phyloP scores from a whole-genome alignment of 2,329 filamentous ascomycete genomes.

The Nannizziopsis barbatae region DNA sequence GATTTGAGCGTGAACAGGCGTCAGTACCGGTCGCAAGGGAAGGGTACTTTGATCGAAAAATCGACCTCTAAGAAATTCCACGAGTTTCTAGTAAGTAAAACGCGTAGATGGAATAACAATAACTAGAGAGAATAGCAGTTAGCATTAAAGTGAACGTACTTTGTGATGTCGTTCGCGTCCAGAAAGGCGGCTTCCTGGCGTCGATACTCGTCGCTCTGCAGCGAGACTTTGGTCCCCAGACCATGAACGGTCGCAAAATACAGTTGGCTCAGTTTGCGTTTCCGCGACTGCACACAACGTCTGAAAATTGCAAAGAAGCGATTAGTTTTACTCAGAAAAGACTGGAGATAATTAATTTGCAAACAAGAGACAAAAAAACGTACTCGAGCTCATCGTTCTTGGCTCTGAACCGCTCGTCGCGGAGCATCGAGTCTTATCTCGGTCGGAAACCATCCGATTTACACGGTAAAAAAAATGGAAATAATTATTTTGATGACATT shows the following conservation, averaged over 20 bases:
- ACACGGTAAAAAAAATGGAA: constrained; percentile 35
- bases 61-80: constrained; percentile 40
- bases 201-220: constrained; percentile 43
- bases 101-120: background rate
- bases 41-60: constrained; percentile 47
- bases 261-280: constrained; percentile 81
- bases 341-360: constrained; percentile 13
- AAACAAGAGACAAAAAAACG: constrained; percentile 29
- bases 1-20: background rate
- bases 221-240: constrained; percentile 42
- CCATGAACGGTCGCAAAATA: constrained; percentile 63
- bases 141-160: constrained; percentile 36
- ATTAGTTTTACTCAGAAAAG: constrained; percentile 20
- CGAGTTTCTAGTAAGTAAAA: constrained; percentile 3
- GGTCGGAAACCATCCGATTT: constrained; percentile 41
- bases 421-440: constrained; percentile 40
- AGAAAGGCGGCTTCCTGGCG: constrained; percentile 45
- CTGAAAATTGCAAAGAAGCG: constrained; percentile 33
- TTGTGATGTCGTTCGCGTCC: constrained; percentile 46
- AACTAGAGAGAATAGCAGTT: background rate
- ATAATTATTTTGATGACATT: constrained; percentile 32
- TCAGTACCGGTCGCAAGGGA: constrained; percentile 30
- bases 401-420: constrained; percentile 40
- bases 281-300: constrained; percentile 62
- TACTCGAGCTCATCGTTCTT: constrained; percentile 44